A percentile compares a stretch with the other conserved stretches of the same genome.
Evolutionary conservation across 257 asterid species (phyloP).

Genomic region (Ilex aquifolium): DNA sequence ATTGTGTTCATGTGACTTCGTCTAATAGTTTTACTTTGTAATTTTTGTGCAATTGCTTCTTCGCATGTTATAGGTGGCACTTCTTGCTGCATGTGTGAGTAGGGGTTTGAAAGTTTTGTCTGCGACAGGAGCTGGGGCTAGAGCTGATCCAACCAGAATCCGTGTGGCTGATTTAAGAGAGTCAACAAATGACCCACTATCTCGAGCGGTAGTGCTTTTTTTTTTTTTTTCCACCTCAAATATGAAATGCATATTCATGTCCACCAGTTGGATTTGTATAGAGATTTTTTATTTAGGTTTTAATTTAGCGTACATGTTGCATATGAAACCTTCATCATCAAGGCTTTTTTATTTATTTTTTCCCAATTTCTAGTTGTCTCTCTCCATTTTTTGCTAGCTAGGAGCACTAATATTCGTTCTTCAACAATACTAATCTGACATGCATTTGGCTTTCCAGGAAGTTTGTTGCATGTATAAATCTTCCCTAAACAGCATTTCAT

Average conservation of each 20-base stretch:
- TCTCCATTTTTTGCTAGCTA: too few relatives aligned
- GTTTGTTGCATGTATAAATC: too few relatives aligned
- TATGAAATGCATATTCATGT: too few relatives aligned
- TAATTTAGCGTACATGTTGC: too few relatives aligned
- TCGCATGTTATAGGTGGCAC: constrained; percentile 62
- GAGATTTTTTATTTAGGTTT: not conserved
- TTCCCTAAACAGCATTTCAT: too few relatives aligned
- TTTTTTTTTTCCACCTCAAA: constrained; percentile 11
- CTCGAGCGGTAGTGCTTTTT: constrained; percentile 66
- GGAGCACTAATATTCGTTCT: too few relatives aligned
- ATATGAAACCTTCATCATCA: too few relatives aligned
- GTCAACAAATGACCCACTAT: constrained; percentile 90
- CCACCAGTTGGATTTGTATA: too few relatives aligned
- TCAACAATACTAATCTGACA: too few relatives aligned
- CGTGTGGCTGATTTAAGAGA: constrained; percentile 94
- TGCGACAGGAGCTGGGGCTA: constrained; percentile 98
- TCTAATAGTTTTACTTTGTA: not conserved
- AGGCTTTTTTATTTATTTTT: too few relatives aligned
- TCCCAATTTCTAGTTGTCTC: too few relatives aligned
- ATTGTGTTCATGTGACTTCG: not conserved
- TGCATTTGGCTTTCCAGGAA: too few relatives aligned
- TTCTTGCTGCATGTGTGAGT: constrained; percentile 90
- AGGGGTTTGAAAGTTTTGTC: constrained; percentile 92
- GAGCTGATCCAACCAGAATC: constrained; percentile 96
- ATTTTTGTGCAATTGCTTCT: constrained; percentile 11